A percentile compares a stretch with the other conserved stretches of the same genome.
These are phyloP conservation scores for Hanseniaspora clermontiae DNA, from an alignment of 805 yeast genomes.

Conservation along the genomic window DNA sequence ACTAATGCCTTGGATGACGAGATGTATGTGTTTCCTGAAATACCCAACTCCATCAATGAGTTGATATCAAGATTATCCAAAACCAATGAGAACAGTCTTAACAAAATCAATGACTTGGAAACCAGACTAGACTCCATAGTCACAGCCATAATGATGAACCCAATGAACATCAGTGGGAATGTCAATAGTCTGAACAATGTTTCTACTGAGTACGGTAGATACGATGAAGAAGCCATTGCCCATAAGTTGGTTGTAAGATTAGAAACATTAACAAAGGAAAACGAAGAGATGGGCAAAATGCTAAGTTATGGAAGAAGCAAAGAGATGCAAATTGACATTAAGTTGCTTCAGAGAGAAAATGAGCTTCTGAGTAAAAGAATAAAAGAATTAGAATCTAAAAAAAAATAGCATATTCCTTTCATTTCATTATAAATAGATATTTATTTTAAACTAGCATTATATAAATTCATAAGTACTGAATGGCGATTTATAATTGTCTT, in stretches of 20 bases:
- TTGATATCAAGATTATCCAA: slow-evolving; percentile 39
- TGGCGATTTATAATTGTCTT: slow-evolving; percentile 32
- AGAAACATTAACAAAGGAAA: slow-evolving; percentile 51
- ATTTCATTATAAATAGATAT: neutral
- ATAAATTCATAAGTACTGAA: too few species aligned
- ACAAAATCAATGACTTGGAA: slow-evolving; percentile 51
- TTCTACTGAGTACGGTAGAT: slow-evolving; percentile 43
- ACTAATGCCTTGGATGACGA: slow-evolving; percentile 18
- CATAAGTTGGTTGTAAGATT: slow-evolving; percentile 58
- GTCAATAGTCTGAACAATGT: slow-evolving; percentile 23
- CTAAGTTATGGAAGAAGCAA: slow-evolving; percentile 64
- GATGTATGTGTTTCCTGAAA: slow-evolving; percentile 15
- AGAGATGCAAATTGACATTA: slow-evolving; percentile 56
- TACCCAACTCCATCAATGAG: slow-evolving; percentile 36
- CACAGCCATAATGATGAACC: slow-evolving; percentile 43
- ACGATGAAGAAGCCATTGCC: slow-evolving; percentile 62
- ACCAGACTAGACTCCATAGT: slow-evolving; percentile 48
- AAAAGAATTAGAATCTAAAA: neutral
- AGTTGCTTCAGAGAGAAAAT: slow-evolving; percentile 42
- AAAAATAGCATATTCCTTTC: neutral
- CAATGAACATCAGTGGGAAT: slow-evolving; percentile 19
- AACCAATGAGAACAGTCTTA: slow-evolving; percentile 34
- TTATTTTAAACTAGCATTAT: too few species aligned
- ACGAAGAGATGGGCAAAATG: slow-evolving; percentile 56
- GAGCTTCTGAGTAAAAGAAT: slow-evolving; percentile 30